Evolutionary conservation across 805 yeast species (phyloP).

Genomic region (Starmerella lactis-condensi): DNA sequence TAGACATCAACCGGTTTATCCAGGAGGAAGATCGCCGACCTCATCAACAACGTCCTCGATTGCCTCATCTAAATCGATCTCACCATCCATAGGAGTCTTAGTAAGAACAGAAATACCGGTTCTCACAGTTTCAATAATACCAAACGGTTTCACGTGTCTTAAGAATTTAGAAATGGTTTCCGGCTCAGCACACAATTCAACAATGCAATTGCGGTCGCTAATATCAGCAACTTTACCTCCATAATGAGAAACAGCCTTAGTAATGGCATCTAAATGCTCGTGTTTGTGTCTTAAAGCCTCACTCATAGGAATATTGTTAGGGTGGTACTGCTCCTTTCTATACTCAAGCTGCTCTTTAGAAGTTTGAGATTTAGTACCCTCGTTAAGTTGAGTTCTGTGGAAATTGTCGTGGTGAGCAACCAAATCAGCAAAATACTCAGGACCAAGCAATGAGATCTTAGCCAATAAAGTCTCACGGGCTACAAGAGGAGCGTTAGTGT

Average conservation of each 20-base stretch:
- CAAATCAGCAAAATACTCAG: slow-evolving; percentile 94
- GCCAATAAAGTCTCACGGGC: slow-evolving; percentile 81
- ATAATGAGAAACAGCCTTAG: slow-evolving; percentile 62
- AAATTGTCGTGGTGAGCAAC: slow-evolving; percentile 57
- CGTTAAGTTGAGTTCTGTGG: slow-evolving; percentile 23
- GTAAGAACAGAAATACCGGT: slow-evolving; percentile 98
- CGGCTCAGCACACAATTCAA: slow-evolving; percentile 89
- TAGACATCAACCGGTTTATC: too few relatives aligned
- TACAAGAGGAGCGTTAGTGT: slow-evolving; percentile 75
- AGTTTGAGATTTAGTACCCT: slow-evolving; percentile 20
- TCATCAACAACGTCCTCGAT: slow-evolving; percentile 33
- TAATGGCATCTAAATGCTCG: slow-evolving; percentile 67
- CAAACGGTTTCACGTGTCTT: slow-evolving; percentile 83
- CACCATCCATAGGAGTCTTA: slow-evolving; percentile 66
- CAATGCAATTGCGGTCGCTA: slow-evolving; percentile 80
- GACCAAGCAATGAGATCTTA: slow-evolving; percentile 81
- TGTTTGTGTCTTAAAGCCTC: slow-evolving; percentile 91
- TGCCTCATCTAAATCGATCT: slow-evolving; percentile 23
- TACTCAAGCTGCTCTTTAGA: slow-evolving; percentile 23
- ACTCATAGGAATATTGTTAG: slow-evolving; percentile 71
- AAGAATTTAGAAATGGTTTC: slow-evolving; percentile 71
- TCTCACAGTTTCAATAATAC: slow-evolving; percentile 87
- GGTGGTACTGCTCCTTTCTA: slow-evolving; percentile 38
- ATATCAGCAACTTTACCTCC: slow-evolving; percentile 89
- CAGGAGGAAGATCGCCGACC: slow-evolving; percentile 83